Conservation (phyloP, 805 yeast species). For the Candida arabinofermentans region DNA sequence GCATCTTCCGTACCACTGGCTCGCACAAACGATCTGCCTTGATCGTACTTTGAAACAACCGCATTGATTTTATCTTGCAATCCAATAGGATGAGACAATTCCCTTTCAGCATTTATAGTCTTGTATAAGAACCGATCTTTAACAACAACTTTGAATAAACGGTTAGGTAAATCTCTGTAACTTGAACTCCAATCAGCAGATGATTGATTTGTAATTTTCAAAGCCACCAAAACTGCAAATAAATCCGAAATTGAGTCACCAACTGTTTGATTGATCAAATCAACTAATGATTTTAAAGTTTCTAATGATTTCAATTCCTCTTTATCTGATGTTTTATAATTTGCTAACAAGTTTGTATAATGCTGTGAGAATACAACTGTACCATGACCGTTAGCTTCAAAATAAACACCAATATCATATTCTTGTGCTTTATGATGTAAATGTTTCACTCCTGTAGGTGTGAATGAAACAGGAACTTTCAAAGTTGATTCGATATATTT, state of each 20-base stretch:
- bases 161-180: slow-evolving; percentile 85
- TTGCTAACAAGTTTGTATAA: slow-evolving; percentile 39
- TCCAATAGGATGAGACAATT: slow-evolving; percentile 70
- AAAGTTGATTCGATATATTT: slow-evolving; percentile 57
- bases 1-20: slow-evolving; percentile 99
- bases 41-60: slow-evolving; percentile 47
- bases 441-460: slow-evolving; percentile 96
- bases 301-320: slow-evolving; percentile 46
- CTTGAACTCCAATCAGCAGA: slow-evolving; percentile 72
- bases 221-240: slow-evolving; percentile 67
- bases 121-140: slow-evolving; percentile 73
- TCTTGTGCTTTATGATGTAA: slow-evolving; percentile 86
- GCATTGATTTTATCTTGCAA: slow-evolving; percentile 71
- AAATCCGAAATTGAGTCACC: slow-evolving; percentile 97
- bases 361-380: slow-evolving; percentile 76
- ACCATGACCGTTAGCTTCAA: slow-evolving; percentile 99
- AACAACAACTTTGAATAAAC: slow-evolving; percentile 75
- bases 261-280: slow-evolving; percentile 91
- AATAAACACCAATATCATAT: slow-evolving; percentile 89
- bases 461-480: slow-evolving; percentile 75
- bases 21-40: slow-evolving; percentile 87
- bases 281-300: slow-evolving; percentile 56
- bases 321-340: slow-evolving; percentile 34
- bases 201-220: slow-evolving; percentile 38
- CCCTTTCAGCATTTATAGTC: slow-evolving; percentile 89